A percentile compares a stretch with the other conserved stretches of the same genome.
Conservation (phyloP, 176 grass and related monocot genomes). For the Phyllostachys edulis region DNA sequence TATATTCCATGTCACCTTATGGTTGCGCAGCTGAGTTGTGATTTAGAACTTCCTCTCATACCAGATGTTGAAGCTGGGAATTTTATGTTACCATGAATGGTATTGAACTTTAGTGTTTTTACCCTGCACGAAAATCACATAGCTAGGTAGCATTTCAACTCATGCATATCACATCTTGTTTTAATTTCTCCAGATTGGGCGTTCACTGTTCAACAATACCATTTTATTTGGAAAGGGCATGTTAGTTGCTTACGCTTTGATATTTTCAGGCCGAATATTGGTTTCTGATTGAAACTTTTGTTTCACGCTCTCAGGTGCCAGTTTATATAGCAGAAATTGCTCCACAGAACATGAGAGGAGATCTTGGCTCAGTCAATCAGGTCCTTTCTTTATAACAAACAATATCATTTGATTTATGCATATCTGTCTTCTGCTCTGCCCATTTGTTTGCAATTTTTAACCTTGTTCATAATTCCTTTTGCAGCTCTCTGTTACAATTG, state of each 20-base stretch:
- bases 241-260: background rate
- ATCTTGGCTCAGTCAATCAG: slow-evolving; percentile 87
- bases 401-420: background rate
- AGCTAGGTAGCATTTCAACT: background rate
- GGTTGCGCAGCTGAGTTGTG: background rate
- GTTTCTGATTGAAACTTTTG: background rate
- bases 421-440: background rate
- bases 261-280: background rate
- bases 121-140: slow-evolving; percentile 18
- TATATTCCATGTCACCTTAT: background rate
- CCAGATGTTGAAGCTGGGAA: background rate
- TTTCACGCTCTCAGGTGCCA: slow-evolving; percentile 63
- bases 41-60: background rate
- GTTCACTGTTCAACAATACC: background rate
- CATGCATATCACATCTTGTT: background rate
- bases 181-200: background rate
- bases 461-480: slow-evolving; percentile 5
- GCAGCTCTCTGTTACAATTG: slow-evolving; percentile 93
- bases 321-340: slow-evolving; percentile 97
- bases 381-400: slow-evolving; percentile 29
- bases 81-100: background rate
- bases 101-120: background rate
- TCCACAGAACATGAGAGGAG: slow-evolving; percentile 90
- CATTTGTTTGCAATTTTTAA: slow-evolving; percentile 1
- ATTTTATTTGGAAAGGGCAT: background rate